phyloP scores from a whole-genome alignment of 441 rosid species.

The Gossypium davidsonii region DNA sequence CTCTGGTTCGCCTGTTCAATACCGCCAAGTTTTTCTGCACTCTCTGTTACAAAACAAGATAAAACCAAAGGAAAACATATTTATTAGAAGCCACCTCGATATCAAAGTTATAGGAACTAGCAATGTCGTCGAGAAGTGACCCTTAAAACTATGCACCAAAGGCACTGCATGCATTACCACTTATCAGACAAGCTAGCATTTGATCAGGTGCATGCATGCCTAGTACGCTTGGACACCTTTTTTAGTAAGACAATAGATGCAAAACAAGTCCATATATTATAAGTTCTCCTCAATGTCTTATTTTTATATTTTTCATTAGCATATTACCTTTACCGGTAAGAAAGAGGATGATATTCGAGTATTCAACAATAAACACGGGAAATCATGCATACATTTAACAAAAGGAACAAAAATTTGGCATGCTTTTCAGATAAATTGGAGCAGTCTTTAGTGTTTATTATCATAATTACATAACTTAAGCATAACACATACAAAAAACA shows the following conservation, averaged over 20 bases:
- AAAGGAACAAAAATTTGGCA: not conserved
- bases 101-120: not conserved
- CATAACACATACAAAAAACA: not conserved
- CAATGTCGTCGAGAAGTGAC: not conserved
- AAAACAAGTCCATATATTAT: no score
- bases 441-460: not conserved
- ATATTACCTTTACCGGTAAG: not conserved
- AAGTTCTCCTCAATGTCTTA: not conserved
- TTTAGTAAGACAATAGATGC: not conserved
- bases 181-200: not conserved
- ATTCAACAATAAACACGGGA: not conserved
- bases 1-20: slow-evolving; percentile 82
- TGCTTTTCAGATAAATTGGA: not conserved
- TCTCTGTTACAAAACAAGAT: slow-evolving; percentile 42
- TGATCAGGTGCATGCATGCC: not conserved
- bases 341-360: not conserved
- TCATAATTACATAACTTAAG: not conserved
- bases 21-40: slow-evolving; percentile 86
- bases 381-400: not conserved
- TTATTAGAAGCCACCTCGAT: not conserved
- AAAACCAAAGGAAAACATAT: not conserved
- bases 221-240: not conserved
- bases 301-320: not conserved
- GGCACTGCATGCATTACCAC: not conserved
- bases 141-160: not conserved